Conservation (phyloP, 2,329 filamentous ascomycete species). For the Aureobasidium sp. region DNA sequence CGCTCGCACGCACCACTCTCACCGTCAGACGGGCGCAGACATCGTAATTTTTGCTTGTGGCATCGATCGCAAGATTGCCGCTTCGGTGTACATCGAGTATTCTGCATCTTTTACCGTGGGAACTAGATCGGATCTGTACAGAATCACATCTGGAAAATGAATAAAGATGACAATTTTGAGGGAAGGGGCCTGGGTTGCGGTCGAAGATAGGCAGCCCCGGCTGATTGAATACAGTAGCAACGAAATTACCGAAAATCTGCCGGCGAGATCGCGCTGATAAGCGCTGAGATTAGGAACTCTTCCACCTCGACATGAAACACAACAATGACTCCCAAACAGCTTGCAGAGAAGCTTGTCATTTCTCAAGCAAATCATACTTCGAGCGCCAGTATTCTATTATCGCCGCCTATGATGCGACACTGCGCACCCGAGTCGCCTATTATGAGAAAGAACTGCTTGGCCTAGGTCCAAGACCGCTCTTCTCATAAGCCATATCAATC, state of each 20-base stretch:
- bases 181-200: too few species aligned
- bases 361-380: not conserved
- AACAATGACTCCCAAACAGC: too few species aligned
- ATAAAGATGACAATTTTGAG: too few species aligned
- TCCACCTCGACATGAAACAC: too few species aligned
- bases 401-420: not conserved
- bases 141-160: too few species aligned
- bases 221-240: too few species aligned
- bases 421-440: not conserved
- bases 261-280: too few species aligned
- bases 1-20: not conserved
- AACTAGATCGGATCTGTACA: too few species aligned
- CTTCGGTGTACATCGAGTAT: not conserved
- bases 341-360: too few species aligned
- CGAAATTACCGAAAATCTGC: too few species aligned
- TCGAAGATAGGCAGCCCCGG: too few species aligned
- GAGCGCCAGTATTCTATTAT: not conserved
- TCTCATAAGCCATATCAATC: conserved; percentile 31
- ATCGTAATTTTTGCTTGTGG: not conserved
- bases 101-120: not conserved
- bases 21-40: not conserved
- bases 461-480: conserved; percentile 21
- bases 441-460: not conserved
- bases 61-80: not conserved
- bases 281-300: too few species aligned